These are phyloP conservation scores for Casuarina glauca DNA, from an alignment of 306 rosid genomes.

Conservation along the genomic window DNA sequence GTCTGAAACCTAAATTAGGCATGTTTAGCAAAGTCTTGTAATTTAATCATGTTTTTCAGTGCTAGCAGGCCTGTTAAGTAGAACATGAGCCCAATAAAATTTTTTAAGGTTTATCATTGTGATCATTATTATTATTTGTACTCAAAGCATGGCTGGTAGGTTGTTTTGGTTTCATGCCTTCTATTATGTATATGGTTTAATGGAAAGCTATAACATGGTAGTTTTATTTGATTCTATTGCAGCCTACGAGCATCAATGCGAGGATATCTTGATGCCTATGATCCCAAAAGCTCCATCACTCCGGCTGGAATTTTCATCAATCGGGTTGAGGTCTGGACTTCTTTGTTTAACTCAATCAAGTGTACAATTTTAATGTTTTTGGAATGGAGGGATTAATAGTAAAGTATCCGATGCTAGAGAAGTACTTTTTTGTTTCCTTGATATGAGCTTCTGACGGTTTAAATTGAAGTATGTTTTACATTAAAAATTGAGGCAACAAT, in stretches of 20 bases:
- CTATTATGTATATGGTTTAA: neutral
- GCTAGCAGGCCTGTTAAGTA: neutral
- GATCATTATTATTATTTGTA: neutral
- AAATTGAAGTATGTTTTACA: neutral
- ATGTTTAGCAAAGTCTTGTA: neutral
- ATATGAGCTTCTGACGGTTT: neutral
- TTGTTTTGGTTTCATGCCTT: neutral
- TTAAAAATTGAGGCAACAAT: neutral
- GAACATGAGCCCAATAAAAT: neutral
- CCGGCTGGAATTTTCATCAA: constrained; percentile 90
- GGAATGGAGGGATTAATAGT: constrained; percentile 7
- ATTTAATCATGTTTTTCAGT: neutral
- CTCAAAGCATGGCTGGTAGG: neutral
- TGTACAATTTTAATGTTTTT: constrained; percentile 12
- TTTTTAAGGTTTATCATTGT: too few relatives aligned
- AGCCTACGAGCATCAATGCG: constrained; percentile 92
- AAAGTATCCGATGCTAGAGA: neutral
- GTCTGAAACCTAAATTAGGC: neutral
- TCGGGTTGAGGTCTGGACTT: constrained; percentile 77
- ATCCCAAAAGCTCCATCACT: constrained; percentile 62
- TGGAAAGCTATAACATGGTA: neutral
- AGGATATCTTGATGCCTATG: constrained; percentile 86
- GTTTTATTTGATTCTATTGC: constrained; percentile 27
- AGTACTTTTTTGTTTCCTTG: neutral
- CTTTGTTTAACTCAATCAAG: constrained; percentile 27